Percentiles rank a stretch among this genome's conserved stretches.
Conservation (phyloP, 2,329 filamentous ascomycete species). For the Fusarium sublunatum region DNA sequence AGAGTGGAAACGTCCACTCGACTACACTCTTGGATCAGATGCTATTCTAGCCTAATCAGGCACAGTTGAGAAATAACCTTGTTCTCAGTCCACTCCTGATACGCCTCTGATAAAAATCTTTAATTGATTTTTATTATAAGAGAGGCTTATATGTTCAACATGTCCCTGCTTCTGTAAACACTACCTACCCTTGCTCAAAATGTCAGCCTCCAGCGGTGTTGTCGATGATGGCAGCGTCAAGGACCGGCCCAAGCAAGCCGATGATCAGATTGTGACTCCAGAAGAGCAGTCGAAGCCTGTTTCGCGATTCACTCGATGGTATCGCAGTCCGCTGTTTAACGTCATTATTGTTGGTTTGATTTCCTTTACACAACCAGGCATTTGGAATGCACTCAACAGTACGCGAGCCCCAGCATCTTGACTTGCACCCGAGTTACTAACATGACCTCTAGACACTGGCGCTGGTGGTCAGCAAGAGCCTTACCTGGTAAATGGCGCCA, state of each 20-base stretch:
- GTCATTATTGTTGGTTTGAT: slow-evolving; percentile 64
- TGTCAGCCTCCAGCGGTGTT: slow-evolving; percentile 20
- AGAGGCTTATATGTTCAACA: neutral
- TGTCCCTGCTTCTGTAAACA: neutral
- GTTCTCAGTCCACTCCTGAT: slow-evolving; percentile 29
- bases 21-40: slow-evolving; percentile 25
- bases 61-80: slow-evolving; percentile 8
- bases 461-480: slow-evolving; percentile 65
- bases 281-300: slow-evolving; percentile 34
- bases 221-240: slow-evolving; percentile 28
- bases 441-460: slow-evolving; percentile 52
- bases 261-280: slow-evolving; percentile 11
- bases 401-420: neutral
- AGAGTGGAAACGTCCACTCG: slow-evolving; percentile 25
- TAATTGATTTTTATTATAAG: slow-evolving; percentile 11
- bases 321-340: slow-evolving; percentile 57
- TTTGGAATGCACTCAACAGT: slow-evolving; percentile 68
- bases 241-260: slow-evolving; percentile 29
- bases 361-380: slow-evolving; percentile 62
- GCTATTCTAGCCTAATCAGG: slow-evolving; percentile 33
- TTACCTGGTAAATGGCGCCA: slow-evolving; percentile 53
- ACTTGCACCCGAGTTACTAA: neutral
- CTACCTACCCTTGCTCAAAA: slow-evolving; percentile 4
- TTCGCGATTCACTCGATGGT: slow-evolving; percentile 40
- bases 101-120: slow-evolving; percentile 7